phyloP scores from a whole-genome alignment of 2,329 filamentous ascomycete species.

The Triangularia verruculosa region DNA sequence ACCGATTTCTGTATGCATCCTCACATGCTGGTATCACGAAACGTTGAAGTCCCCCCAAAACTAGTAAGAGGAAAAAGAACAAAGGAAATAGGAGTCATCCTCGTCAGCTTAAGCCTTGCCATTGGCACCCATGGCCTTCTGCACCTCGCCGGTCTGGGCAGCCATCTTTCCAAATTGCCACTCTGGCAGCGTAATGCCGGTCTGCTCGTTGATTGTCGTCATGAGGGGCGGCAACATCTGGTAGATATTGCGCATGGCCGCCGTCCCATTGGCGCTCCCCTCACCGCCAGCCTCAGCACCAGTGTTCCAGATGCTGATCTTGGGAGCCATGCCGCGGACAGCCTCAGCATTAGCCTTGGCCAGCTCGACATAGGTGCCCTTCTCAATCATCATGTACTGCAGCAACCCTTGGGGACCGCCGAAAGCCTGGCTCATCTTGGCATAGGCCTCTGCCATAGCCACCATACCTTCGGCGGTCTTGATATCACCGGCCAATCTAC shows the following conservation, averaged over 20 bases:
- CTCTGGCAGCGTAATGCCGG: conserved; percentile 73
- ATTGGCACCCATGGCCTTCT: conserved; percentile 41
- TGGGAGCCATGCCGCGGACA: conserved; percentile 74
- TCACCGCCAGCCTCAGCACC: conserved; percentile 45
- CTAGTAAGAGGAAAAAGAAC: background rate
- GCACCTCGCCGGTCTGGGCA: conserved; percentile 34
- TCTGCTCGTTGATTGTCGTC: conserved; percentile 84
- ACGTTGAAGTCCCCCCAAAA: background rate
- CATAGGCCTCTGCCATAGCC: conserved; percentile 80
- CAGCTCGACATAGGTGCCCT: conserved; percentile 72
- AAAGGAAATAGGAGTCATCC: background rate
- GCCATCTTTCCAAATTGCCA: conserved; percentile 64
- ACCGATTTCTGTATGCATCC: background rate
- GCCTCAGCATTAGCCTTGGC: conserved; percentile 75
- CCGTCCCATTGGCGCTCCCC: conserved; percentile 45
- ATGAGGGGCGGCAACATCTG: conserved; percentile 81
- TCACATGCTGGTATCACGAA: background rate
- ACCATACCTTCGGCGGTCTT: conserved; percentile 73
- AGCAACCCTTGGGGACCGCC: conserved; percentile 76
- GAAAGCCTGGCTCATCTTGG: conserved; percentile 66
- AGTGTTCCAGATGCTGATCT: conserved; percentile 90
- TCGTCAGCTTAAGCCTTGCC: conserved; percentile 9
- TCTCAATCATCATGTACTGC: conserved; percentile 85
- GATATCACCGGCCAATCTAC: conserved; percentile 51
- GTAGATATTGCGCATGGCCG: conserved; percentile 77